Evolutionary conservation across 2,329 filamentous ascomycete genomes (phyloP).

Genomic region (Pyricularia sp.): DNA sequence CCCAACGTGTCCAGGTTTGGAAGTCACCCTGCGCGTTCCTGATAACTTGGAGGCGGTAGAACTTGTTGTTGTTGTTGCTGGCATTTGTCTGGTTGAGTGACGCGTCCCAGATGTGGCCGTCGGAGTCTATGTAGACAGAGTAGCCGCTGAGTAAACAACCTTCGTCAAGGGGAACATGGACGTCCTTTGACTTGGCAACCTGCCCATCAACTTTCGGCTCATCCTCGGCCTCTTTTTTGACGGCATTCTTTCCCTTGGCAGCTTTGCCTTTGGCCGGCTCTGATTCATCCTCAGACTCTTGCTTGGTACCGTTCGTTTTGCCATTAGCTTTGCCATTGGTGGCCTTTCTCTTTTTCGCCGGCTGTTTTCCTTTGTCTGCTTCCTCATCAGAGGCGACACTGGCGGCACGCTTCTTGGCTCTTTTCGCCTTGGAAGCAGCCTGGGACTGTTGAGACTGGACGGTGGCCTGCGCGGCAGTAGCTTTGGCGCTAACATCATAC

Average conservation of each 20-base stretch:
- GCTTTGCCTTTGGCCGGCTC: neutral
- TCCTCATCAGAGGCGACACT: conserved; percentile 11
- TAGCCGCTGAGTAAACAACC: conserved; percentile 22
- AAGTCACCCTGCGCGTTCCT: conserved; percentile 27
- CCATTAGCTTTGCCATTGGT: neutral
- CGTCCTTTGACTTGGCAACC: conserved; percentile 30
- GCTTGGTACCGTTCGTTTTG: neutral
- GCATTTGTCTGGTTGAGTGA: conserved; percentile 69
- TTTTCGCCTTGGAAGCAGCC: conserved; percentile 3
- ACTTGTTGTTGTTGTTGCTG: conserved; percentile 66
- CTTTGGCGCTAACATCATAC: conserved; percentile 5
- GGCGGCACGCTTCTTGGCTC: conserved; percentile 7
- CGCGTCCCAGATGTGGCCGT: conserved; percentile 62
- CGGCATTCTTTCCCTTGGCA: conserved; percentile 2
- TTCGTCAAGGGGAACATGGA: conserved; percentile 38
- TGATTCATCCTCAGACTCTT: neutral
- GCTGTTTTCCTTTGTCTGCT: conserved; percentile 14
- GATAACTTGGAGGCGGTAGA: conserved; percentile 57
- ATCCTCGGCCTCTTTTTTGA: conserved; percentile 4
- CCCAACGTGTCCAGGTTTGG: conserved; percentile 66
- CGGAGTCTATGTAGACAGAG: conserved; percentile 52
- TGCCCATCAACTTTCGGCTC: conserved; percentile 19
- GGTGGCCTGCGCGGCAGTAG: conserved; percentile 2
- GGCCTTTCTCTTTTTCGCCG: conserved; percentile 14
- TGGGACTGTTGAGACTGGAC: conserved; percentile 10